Base-by-base conservation (phyloP, 768 basidiomycete species). In the Neoboletus magnificus region DNA sequence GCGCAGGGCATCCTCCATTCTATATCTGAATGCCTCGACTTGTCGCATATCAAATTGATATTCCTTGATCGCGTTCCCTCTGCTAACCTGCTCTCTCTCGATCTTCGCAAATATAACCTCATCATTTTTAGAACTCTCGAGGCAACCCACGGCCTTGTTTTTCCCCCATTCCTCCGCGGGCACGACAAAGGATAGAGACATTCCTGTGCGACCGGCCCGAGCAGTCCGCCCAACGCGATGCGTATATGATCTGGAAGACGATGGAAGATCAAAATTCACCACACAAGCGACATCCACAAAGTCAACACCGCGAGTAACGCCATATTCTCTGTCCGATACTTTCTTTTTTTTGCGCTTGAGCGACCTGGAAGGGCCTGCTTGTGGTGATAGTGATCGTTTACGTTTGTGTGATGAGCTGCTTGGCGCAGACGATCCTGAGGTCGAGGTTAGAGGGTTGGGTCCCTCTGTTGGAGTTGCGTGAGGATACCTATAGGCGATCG, bases 251-350 rank as follows among this genome's bases (percentile, higher is more conserved):
- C 86, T 86, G 5, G 91, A 81, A 0, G 93, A 87, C 1, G 83
- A 77, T 1, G 97, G 97, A n/a, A 98, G 80, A 72, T 99, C 97
- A 72, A 98, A 99, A 76, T 99, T 99, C 69, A 99, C 82, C 4
- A 99, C 96, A 63, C 95, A 98, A 11, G 94, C 86, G 52, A 98
- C 97, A 61, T 97, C 91, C 58, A 98, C 81, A 71, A 99, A 99
- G 73, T 99, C 97, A 55, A 98, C 85, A 3, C 97, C 97, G 44
- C 97, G 89, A 1, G 93, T 93, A 47, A 98, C 91, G 35, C 95
- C 93, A 62, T 94, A 98, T 68, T 96, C 92, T 48, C 80, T 84
- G 67, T 91, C 87, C 4, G 61, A 74, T 61, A 53, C 46, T 68
- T 82, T 78, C 66, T 73, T 62, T 65, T 77, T 74, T 72, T 79